These are phyloP conservation scores for Lachnellula arida DNA, from an alignment of 2,329 filamentous ascomycete species.

Conservation along the genomic window DNA sequence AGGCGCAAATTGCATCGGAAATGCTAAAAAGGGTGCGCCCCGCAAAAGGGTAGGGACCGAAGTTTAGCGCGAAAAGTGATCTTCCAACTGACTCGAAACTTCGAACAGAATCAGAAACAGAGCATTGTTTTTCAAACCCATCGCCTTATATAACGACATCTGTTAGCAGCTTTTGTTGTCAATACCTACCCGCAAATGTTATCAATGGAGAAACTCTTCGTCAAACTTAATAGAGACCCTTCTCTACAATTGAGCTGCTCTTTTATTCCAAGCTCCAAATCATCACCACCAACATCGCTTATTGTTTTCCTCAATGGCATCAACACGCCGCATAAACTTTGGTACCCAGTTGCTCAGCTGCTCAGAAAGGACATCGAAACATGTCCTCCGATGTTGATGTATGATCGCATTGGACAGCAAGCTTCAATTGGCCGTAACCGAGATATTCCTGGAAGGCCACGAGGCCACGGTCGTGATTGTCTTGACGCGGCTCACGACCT, in stretches of 20 bases:
- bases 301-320: conserved; percentile 6
- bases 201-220: conserved; percentile 10
- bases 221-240: conserved; percentile 1
- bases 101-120: too few species aligned
- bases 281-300: not conserved
- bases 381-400: conserved; percentile 27
- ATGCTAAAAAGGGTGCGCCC: too few species aligned
- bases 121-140: too few species aligned
- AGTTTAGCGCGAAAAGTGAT: too few species aligned
- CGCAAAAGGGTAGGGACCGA: too few species aligned
- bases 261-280: not conserved
- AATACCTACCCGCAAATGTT: too few species aligned
- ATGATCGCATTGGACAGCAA: conserved; percentile 20
- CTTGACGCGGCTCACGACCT: conserved; percentile 19
- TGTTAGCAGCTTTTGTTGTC: too few species aligned
- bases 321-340: conserved; percentile 17
- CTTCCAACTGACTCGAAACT: too few species aligned
- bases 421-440: conserved; percentile 1
- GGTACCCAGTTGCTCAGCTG: conserved; percentile 23
- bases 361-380: conserved; percentile 17
- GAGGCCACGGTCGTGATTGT: conserved; percentile 23
- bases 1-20: too few species aligned
- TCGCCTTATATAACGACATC: too few species aligned
- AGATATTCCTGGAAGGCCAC: conserved; percentile 18
- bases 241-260: conserved; percentile 5